Evolutionary conservation across 1,139 yeast species (phyloP), one percentile per base, ranked within the genome.

Genomic region (Debaryomyces sp.): DNA sequence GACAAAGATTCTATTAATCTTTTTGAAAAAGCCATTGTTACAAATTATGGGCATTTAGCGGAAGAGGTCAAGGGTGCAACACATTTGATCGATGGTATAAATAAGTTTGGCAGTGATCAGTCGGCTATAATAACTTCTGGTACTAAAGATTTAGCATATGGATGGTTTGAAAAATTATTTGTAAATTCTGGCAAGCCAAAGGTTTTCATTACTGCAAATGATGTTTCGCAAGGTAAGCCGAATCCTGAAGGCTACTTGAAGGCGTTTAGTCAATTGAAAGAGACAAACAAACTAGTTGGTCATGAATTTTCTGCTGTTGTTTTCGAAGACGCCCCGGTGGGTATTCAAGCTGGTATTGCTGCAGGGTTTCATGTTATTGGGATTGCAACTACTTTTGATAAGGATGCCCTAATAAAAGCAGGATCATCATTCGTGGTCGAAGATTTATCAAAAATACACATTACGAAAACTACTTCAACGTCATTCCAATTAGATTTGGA

Each of bases 91-190:
- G 26, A 30, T 6, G n/a, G n/a, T 3, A 45, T 58, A 32, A 58
- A 57, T 37, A 46, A 46, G 2, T 13, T 29, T 21, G 35, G n/a
- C 2, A 29, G 26, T 10, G 35, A 44, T 9, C 43, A 52, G 12
- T 61, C 64, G 66, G 64, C 60, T 0, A 56, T 61, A 17, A 59
- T 62, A 3, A 62, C 66, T 5, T 60, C 64, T 1, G 66, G 63
- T 4, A 61, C 64, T 6, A 27, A 43, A 2, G 47, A 48, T 2
- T 56, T 60, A 42, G 64, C 63, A 2, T 52, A 54, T 44, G 57
- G 58, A 4, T 61, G 64, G 64, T 57, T 56, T 30, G 52, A 47
- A 6, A 51, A 38, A 3, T 43, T 60, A 23, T 60, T 59, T 32
- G 27, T 47, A 5, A 24, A 32, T 7, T 24, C 51, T 9, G 33